phyloP scores from a whole-genome alignment of 495 filamentous ascomycete species.

The Rhypophila decipiens region DNA sequence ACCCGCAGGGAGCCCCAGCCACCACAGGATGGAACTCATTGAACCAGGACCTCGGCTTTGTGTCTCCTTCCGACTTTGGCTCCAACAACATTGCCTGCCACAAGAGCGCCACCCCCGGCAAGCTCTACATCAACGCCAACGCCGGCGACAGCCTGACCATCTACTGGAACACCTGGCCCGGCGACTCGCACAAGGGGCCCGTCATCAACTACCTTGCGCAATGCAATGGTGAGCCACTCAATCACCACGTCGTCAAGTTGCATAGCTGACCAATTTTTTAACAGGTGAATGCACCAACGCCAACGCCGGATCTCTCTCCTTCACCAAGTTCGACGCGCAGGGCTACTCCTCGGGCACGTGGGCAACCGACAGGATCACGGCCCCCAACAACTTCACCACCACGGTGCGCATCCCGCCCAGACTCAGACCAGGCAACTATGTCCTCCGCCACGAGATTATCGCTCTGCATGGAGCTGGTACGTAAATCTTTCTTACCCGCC shows the following conservation, averaged over 20 bases:
- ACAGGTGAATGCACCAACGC: constrained; percentile 74
- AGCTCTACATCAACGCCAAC: constrained; percentile 45
- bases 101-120: constrained; percentile 46
- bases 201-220: constrained; percentile 61
- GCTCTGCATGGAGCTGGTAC: no score
- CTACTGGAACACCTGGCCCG: constrained; percentile 64
- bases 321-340: constrained; percentile 41
- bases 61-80: constrained; percentile 38
- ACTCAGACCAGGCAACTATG: constrained; percentile 58
- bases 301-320: constrained; percentile 38
- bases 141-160: constrained; percentile 53
- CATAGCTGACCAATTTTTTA: no score
- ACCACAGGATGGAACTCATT: constrained; percentile 44
- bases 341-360: constrained; percentile 48
- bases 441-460: constrained; percentile 69
- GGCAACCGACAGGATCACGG: constrained; percentile 61
- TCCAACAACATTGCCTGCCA: constrained; percentile 65
- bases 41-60: constrained; percentile 49
- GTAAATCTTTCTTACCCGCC: no score
- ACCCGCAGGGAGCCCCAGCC: no score
- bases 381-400: constrained; percentile 58
- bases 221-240: constrained; percentile 41
- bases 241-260: constrained; percentile 60
- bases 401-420: constrained; percentile 54
- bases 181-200: constrained; percentile 47